These are phyloP conservation scores for Wickerhamiella shivajii DNA, from an alignment of 805 yeast species.

Conservation along the genomic window DNA sequence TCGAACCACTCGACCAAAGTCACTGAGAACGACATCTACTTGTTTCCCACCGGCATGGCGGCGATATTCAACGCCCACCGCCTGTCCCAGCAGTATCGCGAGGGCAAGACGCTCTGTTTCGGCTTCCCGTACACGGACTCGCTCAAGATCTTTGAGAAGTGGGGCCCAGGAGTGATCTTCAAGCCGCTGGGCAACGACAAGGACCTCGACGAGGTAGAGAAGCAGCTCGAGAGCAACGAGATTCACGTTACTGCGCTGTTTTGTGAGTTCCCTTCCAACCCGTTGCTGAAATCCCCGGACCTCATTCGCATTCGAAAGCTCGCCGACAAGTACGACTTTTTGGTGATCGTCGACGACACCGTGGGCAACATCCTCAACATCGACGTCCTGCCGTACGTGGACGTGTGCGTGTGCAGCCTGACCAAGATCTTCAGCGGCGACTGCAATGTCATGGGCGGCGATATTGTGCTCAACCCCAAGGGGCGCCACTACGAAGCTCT, in stretches of 20 bases:
- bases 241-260: slow-evolving; percentile 55
- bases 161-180: slow-evolving; percentile 84
- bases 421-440: slow-evolving; percentile 92
- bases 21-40: slow-evolving; percentile 46
- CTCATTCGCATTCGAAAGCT: slow-evolving; percentile 47
- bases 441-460: slow-evolving; percentile 91
- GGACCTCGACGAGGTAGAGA: slow-evolving; percentile 47
- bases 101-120: slow-evolving; percentile 65
- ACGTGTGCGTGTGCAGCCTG: slow-evolving; percentile 70
- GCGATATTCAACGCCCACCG: slow-evolving; percentile 71
- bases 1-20: slow-evolving; percentile 22
- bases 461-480: slow-evolving; percentile 60
- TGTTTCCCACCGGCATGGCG: slow-evolving; percentile 89
- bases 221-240: slow-evolving; percentile 44
- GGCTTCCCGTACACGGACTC: slow-evolving; percentile 97
- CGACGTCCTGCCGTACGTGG: slow-evolving; percentile 70
- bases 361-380: slow-evolving; percentile 82
- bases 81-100: slow-evolving; percentile 18
- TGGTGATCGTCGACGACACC: slow-evolving; percentile 84
- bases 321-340: slow-evolving; percentile 56
- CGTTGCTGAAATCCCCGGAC: slow-evolving; percentile 77
- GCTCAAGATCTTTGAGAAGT: slow-evolving; percentile 65
- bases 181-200: slow-evolving; percentile 67
- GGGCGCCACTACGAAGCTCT: slow-evolving; percentile 37
- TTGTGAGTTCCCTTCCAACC: slow-evolving; percentile 92